Conservation (phyloP, 2,329 filamentous ascomycete species). For the Myriosclerotinia duriaeana region DNA sequence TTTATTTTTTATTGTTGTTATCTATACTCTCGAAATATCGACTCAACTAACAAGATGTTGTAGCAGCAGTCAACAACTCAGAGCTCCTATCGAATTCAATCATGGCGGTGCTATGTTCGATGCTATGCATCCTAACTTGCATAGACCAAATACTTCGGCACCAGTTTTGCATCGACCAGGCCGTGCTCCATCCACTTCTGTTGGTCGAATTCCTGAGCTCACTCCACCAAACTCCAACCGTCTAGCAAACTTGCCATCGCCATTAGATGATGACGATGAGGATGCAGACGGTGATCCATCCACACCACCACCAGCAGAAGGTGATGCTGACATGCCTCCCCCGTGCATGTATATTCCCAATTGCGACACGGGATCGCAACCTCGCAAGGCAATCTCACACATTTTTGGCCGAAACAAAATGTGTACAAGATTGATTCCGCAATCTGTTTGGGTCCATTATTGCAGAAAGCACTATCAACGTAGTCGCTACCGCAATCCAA, state of each 20-base stretch:
- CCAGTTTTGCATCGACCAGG: slow-evolving; percentile 19
- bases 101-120: background rate
- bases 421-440: slow-evolving; percentile 68
- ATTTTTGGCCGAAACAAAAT: slow-evolving; percentile 82
- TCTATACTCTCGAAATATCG: background rate
- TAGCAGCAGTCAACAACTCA: background rate
- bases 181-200: background rate
- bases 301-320: slow-evolving; percentile 33
- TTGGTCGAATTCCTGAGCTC: slow-evolving; percentile 31
- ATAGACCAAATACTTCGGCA: slow-evolving; percentile 21
- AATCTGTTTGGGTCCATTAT: slow-evolving; percentile 69
- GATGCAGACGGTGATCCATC: slow-evolving; percentile 26
- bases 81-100: background rate
- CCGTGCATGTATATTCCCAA: slow-evolving; percentile 56
- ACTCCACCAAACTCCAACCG: slow-evolving; percentile 37
- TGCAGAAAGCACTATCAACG: slow-evolving; percentile 85
- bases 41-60: background rate
- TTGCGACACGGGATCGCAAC: slow-evolving; percentile 60
- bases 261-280: slow-evolving; percentile 20
- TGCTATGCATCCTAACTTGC: slow-evolving; percentile 16
- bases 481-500: slow-evolving; percentile 64
- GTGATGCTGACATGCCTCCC: slow-evolving; percentile 3
- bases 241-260: slow-evolving; percentile 32
- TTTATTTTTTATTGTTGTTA: background rate
- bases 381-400: slow-evolving; percentile 76